Evolutionary conservation across 371 early-diverging fungal species (phyloP), one percentile per base, ranked within the genome.

Genomic region (Encephalitozoon romaleae): DNA sequence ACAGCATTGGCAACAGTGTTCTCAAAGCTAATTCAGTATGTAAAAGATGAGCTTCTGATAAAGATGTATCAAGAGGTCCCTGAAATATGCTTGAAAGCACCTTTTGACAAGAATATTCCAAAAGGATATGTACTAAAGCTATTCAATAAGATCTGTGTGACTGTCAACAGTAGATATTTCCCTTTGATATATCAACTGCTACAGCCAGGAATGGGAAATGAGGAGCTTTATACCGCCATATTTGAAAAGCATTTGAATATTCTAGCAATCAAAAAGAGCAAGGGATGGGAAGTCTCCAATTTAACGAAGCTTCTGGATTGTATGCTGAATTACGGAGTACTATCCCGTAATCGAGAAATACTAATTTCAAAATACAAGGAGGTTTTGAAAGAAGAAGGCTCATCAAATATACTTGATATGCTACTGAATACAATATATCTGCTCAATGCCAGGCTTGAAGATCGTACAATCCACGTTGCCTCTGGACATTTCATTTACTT

Each of bases 31-130:
- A 25, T 9, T 6, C 41, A 30, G 41, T 26, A 47, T 69, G 66
- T 52, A 32, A 66, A 72, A 15, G 51, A 71, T 28, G 74, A 77
- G 0, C 65, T 74, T 52, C 6, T 51, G 18, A 15, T 30, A 18
- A 72, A 77, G 39, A 68, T 80, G 4, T 54, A 71, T 4, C 47
- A 39, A 54, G 77, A 76, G n/a, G 43, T 66, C 52, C 81, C 81
- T 0, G 54, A 67, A 18, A 9, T 80, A 42, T 67, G 54, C 41
- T 23, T 49, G 9, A 59, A 26, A 30, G 51, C 67, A 30, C 30
- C 41, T 12, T 12, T 71, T n/a, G 45, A 32, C 8, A 32, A 39
- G 4, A 39, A 23, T 9, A 41, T 72, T 49, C 68, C 63, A 2
- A 66, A 72, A 52, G 71, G 65, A 9, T 63, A 21, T n/a, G 47